Base-by-base conservation (phyloP, 371 early-diverging fungal genomes). In the Mortierella sp. region DNA sequence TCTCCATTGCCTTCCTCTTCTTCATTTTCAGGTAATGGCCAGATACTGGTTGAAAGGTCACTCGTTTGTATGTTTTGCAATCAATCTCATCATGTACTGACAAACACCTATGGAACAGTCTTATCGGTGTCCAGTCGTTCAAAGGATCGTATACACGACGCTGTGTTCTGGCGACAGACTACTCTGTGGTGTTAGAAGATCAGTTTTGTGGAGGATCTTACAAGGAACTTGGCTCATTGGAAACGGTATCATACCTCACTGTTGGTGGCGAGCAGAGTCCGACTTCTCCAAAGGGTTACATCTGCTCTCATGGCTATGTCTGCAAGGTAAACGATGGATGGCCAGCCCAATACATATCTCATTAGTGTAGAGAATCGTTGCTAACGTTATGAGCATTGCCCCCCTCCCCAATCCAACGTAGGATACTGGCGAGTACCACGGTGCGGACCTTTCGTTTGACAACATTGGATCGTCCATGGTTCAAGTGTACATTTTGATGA, bases 1-100 rank as follows among this genome's bases (percentile, higher is more conserved):
- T 85, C 22, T 90, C 88, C 67, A 85, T 90, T 9, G 63, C 82
- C 8, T 90, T 88, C 68, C 88, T 90, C 45, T 87, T 88, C 58
- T 67, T 89, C 16, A 71, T 90, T 34, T 88, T 89, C 70, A 86
- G 85, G 85, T 85, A 82, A 66, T 25, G n/a, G n/a, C n/a, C 19
- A 9, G 21, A 29, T 17, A 17, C 5, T 29, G 34, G 14, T 17
- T 9, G 40, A 10, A n/a, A n/a, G n/a, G n/a, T n/a, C n/a, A n/a
- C n/a, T n/a, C n/a, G n/a, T n/a, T n/a, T n/a, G n/a, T n/a, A n/a
- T n/a, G n/a, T 14, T 17, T 41, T 16, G 16, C 41, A 41, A 6
- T 12, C 41, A 16, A 6, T 21, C 22, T 22, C 13, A 12, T 7
- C 2, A 44, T 17, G 17, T 17, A 41, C 16, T 41, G 41, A 41